Evolutionary conservation across 2,329 filamentous ascomycete genomes (phyloP), one percentile per base, ranked within the genome.

Genomic region (Monosporascus ibericus): DNA sequence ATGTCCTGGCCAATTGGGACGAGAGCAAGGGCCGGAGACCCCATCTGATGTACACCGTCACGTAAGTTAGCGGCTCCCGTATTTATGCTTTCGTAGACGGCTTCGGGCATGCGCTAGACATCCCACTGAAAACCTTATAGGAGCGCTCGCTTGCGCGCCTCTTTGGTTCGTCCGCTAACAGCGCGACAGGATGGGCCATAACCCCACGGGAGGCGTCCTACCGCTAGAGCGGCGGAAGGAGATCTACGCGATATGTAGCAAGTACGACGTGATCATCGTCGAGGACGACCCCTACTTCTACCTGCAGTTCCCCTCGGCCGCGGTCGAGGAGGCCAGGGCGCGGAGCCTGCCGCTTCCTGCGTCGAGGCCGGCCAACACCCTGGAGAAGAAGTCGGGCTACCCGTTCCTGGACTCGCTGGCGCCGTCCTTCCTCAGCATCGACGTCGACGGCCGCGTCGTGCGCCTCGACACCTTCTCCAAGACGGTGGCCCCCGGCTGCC

Each of bases 281-380:
- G 92, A 97, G 70, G 92, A 97, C 63, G 92, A 96, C 57, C 92
- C 92, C 6, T 96, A 96, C 74, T 96, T 90, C 89, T 92, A 94
- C 68, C 77, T 97, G 8, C 92, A 96, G 68, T 96, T 83, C 69
- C 90, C 90, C 0, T 88, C 88, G 1, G 85, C 88, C 0, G 80
- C 74, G 50, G 47, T 65, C 25, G 70, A 71, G 47, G 74, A 82
- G 65, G 74, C 80, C 60, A 74, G 77, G 63, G 75, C 77, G 18
- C 69, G 76, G 39, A 67, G 68, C 49, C 59, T 67, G 37, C 70
- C 63, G 50, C 67, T 67, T 47, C 62, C 53, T 55, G 61, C 53
- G 30, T 34, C 65, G 42, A 72, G 62, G 63, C 67, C 55, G 37
- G 60, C 57, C 51, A 61, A 59, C 58, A 56, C 52, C 51, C 60